phyloP scores from a whole-genome alignment of 345 rosid genomes.

The Gossypium sturtianum region DNA sequence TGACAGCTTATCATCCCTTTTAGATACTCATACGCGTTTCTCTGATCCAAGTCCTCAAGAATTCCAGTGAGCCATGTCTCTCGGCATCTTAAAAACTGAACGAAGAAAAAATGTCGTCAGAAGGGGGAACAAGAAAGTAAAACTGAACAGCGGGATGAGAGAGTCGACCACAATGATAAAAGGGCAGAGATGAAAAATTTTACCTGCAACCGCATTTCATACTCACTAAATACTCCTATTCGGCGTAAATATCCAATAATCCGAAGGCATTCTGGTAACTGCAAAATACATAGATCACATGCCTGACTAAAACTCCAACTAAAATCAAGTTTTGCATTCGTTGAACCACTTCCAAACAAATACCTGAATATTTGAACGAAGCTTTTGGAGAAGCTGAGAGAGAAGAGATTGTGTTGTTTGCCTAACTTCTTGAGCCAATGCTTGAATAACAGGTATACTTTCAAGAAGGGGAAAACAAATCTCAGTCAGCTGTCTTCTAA shows the following conservation, averaged over 20 bases:
- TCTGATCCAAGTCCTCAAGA: constrained; percentile 91
- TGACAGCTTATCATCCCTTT: constrained; percentile 93
- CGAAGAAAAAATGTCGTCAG: constrained; percentile 20
- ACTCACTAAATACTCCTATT: constrained; percentile 89
- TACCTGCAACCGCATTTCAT: constrained; percentile 94
- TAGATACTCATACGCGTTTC: constrained; percentile 80
- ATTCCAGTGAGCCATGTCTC: constrained; percentile 98
- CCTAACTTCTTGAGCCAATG: constrained; percentile 79
- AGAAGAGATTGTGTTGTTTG: constrained; percentile 95
- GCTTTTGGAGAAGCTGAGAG: constrained; percentile 85
- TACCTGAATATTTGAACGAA: constrained; percentile 94
- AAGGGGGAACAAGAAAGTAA: constrained; percentile 4
- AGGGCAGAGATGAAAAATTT: not conserved
- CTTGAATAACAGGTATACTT: constrained; percentile 87
- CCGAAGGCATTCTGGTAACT: constrained; percentile 96
- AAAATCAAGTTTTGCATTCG: constrained; percentile 1
- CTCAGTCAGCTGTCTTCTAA: constrained; percentile 19
- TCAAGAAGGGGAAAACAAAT: constrained; percentile 12
- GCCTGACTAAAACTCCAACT: constrained; percentile 13
- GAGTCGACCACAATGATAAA: not conserved
- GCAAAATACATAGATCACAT: constrained; percentile 21
- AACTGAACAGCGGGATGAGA: not conserved
- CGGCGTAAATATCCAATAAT: constrained; percentile 93
- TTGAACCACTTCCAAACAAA: constrained; percentile 11
- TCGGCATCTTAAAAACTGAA: constrained; percentile 92